phyloP scores from a whole-genome alignment of 2,329 filamentous ascomycete genomes.

The Monosporascus sp. region DNA sequence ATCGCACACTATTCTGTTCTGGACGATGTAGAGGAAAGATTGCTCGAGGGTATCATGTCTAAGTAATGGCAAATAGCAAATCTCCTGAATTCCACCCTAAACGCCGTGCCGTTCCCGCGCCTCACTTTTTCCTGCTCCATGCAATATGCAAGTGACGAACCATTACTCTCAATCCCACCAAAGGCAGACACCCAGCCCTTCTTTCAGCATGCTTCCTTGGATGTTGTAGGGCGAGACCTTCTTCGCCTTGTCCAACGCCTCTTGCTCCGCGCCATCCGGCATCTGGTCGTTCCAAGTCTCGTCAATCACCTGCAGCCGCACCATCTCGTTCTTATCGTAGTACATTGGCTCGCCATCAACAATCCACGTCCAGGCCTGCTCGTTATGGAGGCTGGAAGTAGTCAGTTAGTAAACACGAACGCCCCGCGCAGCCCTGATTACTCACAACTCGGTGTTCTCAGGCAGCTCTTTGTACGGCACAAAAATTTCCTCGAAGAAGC shows the following conservation, averaged over 20 bases:
- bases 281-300: conserved; percentile 92
- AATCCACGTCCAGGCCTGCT: conserved; percentile 82
- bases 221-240: conserved; percentile 64
- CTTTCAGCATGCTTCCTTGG: conserved; percentile 57
- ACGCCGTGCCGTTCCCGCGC: conserved; percentile 7
- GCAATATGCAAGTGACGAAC: conserved; percentile 10
- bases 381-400: conserved; percentile 58
- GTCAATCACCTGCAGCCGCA: conserved; percentile 77
- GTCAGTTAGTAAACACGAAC: conserved; percentile 19
- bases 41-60: conserved; percentile 55
- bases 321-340: conserved; percentile 85
- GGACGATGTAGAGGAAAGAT: conserved; percentile 78
- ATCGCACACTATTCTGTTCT: conserved; percentile 90
- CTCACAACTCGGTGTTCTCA: conserved; percentile 71
- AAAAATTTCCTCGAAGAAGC: conserved; percentile 93
- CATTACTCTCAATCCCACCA: conserved; percentile 50
- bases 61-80: conserved; percentile 19
- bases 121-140: conserved; percentile 2
- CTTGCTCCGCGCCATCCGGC: conserved; percentile 61
- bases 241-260: conserved; percentile 49
- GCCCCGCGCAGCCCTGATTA: conserved; percentile 7
- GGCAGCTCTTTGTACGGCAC: conserved; percentile 71
- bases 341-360: conserved; percentile 70
- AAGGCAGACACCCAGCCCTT: conserved; percentile 56
- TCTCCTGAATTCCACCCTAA: conserved; percentile 4